These are phyloP conservation scores for Trichaptum fuscoviolaceum DNA, from an alignment of 768 basidiomycete genomes.

Conservation along the genomic window DNA sequence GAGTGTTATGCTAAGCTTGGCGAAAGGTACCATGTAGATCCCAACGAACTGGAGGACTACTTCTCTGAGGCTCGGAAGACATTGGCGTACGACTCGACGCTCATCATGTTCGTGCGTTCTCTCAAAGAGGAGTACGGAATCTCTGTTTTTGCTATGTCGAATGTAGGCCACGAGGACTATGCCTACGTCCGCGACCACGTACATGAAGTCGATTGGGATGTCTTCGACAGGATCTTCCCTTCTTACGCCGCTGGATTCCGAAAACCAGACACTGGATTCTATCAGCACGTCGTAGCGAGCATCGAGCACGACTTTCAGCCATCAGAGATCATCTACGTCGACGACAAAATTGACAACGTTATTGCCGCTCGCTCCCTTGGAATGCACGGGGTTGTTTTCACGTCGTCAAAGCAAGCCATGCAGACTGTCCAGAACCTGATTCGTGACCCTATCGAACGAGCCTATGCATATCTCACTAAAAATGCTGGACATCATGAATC, in stretches of 20 bases:
- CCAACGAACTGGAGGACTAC: constrained; percentile 36
- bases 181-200: constrained; percentile 38
- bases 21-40: constrained; percentile 32
- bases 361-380: constrained; percentile 53
- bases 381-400: constrained; percentile 49
- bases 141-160: constrained; percentile 52
- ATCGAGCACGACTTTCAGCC: constrained; percentile 39
- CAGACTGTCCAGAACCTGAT: constrained; percentile 43
- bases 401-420: constrained; percentile 33
- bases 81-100: constrained; percentile 35
- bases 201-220: constrained; percentile 32
- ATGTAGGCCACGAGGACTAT: constrained; percentile 51
- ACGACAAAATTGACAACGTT: constrained; percentile 57
- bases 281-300: constrained; percentile 39
- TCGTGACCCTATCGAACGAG: constrained; percentile 42
- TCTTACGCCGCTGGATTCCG: constrained; percentile 48
- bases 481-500: constrained; percentile 40
- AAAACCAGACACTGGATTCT: constrained; percentile 51
- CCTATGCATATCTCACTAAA: constrained; percentile 31
- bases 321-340: constrained; percentile 43
- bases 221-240: constrained; percentile 47
- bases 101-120: constrained; percentile 41
- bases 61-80: constrained; percentile 46
- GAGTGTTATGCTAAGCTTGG: constrained; percentile 40
- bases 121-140: constrained; percentile 35